Evolutionary conservation across 2,329 filamentous ascomycete genomes (phyloP), one percentile per base, ranked within the genome.

Genomic region (Ophiostoma sp.): DNA sequence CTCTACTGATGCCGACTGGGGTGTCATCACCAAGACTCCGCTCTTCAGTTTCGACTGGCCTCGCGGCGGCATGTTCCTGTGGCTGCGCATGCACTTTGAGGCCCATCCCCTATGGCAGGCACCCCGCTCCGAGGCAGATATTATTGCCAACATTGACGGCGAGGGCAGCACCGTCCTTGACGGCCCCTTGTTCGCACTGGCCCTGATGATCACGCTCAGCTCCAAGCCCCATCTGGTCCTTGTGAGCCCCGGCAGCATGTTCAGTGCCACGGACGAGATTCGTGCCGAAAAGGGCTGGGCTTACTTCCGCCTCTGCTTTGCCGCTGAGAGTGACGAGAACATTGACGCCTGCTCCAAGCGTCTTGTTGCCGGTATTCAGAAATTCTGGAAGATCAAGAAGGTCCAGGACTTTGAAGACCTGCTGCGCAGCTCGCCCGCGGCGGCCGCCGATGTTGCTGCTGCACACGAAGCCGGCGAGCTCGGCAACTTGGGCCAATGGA

Each of bases 51-150:
- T 96, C 77, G 80, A 85, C 74, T 93, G 91, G 84, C 93, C 94
- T 0, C 86, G 90, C 36, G 94, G 89, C 48, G 94, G 94, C 76
- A 97, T 97, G 93, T 97, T 97, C 78, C 80, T 96, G 70, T 97
- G 94, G 94, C 76, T 96, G 3, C 84, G 86, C 70, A 80, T 95
- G 72, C 84, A 88, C 77, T 90, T 93, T 75, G 86, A 90, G 69
- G 82, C 83, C 1, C 93, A 97, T 76, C 92, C 92, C 15, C 83
- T 96, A 17, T 89, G 83, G 77, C 76, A 78, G 68, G 77, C 78
- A 2, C 73, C 75, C 62, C 77, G 79, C 35, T 73, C 75, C 57
- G 27, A 62, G 33, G 71, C 68, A 31, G 69, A 66, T n/a, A 73
- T 31, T 35, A 17, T 8, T 35, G 23, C 7, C n/a, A 23, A 41